A percentile compares a stretch with the other conserved stretches of the same genome.
These are phyloP conservation scores for Zygoascus sp. DNA, from an alignment of 1,139 yeast genomes.

Conservation along the genomic window DNA sequence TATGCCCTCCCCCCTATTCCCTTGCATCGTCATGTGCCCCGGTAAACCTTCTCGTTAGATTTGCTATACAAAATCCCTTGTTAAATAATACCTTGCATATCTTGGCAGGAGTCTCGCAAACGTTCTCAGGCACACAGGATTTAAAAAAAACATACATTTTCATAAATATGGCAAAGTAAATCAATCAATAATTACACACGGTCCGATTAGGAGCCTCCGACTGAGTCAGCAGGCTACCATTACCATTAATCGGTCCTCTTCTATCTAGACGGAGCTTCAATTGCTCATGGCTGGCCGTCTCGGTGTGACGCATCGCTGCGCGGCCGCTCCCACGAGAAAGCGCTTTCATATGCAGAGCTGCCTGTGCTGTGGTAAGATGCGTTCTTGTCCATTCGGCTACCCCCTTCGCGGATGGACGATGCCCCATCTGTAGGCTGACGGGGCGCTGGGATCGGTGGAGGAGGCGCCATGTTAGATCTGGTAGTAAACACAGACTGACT, in stretches of 20 bases:
- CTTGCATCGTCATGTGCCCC: no score
- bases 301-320: background rate
- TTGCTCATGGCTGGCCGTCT: slow-evolving; percentile 3
- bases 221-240: no score
- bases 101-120: no score
- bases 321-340: slow-evolving; percentile 3
- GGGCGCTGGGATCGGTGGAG: slow-evolving; percentile 4
- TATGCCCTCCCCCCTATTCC: background rate
- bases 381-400: background rate
- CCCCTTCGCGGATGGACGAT: background rate
- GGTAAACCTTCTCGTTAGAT: no score
- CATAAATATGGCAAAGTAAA: no score
- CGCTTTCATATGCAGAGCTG: slow-evolving; percentile 1
- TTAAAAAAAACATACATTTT: no score
- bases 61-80: no score
- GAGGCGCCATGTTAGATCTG: background rate
- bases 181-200: no score
- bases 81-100: no score
- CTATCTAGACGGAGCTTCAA: background rate
- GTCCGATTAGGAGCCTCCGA: no score
- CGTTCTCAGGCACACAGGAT: no score
- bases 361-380: background rate
- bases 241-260: no score
- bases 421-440: background rate
- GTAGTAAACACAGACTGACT: background rate